Base-by-base conservation (phyloP, 495 filamentous ascomycete species). In the Penicillium ochrochloron region DNA sequence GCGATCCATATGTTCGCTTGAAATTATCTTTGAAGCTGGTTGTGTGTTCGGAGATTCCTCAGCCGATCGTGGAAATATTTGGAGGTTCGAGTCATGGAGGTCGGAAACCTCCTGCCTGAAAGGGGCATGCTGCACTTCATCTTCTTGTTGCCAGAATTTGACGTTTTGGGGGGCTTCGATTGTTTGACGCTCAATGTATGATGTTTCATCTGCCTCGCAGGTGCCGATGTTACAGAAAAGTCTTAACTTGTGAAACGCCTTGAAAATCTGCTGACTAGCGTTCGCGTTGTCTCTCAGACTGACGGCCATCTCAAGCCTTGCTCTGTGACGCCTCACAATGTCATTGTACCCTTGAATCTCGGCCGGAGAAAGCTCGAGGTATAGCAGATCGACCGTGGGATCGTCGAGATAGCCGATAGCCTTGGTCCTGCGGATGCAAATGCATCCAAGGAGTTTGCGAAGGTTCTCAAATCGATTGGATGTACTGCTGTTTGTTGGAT, bases 281-380 rank as follows among this genome's bases (percentile, higher is more conserved):
- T 48, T 48, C 21, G 44, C 44, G 44, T 17, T 48, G 44, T 48
- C 17, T 19, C 21, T 23, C 17, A 48, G 44, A 23, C 44, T 48
- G 44, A 48, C 17, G 44, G 44, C 44, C 44, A 48, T 48, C 44
- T 48, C 44, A 48, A 48, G 44, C 17, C 6, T 48, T 48, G 44
- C 44, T 48, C 44, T 48, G 44, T 48, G 44, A 48, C 21, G 44
- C 44, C 44, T 48, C 44, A 48, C 17, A 19, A 48, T 48, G n/a
- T 48, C 44, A 48, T 48, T 48, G 44, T 48, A 48, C 12, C 44
- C 19, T 23, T 48, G 44, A n/a, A 15, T 15, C 44, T 48, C 44
- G n/a, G 44, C 17, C 5, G 5, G 6, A 9, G 34, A 35, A 35
- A 35, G 34, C 34, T 35, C 34, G 34, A 35, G 34, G 34, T 35